Evolutionary conservation across 331 rosid genomes (phyloP).

Genomic region (Malus hybrid): DNA sequence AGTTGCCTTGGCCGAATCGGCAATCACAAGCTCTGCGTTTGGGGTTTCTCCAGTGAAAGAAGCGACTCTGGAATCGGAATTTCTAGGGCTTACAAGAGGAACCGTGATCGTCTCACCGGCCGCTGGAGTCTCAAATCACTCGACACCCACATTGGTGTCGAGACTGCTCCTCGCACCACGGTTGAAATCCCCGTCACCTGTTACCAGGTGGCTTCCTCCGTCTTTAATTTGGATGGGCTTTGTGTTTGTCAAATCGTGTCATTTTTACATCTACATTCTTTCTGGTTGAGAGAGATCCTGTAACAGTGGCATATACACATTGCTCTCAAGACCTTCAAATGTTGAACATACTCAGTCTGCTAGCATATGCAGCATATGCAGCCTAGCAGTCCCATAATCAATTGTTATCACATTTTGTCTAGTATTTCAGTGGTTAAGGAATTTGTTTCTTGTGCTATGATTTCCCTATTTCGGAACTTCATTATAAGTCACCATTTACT

Average conservation of each 20-base stretch:
- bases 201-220: slow-evolving; percentile 54
- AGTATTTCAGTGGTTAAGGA: background rate
- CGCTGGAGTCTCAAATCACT: background rate
- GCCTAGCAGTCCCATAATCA: background rate
- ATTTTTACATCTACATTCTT: background rate
- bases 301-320: background rate
- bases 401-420: background rate
- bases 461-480: background rate
- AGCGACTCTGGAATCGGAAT: slow-evolving; percentile 18
- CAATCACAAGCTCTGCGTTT: slow-evolving; percentile 8
- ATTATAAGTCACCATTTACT: slow-evolving; percentile 13
- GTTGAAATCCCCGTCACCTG: slow-evolving; percentile 81
- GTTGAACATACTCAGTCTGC: background rate
- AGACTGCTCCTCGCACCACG: slow-evolving; percentile 29
- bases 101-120: background rate
- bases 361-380: background rate
- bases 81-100: slow-evolving; percentile 29
- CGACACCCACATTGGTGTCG: slow-evolving; percentile 35
- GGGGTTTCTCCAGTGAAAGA: slow-evolving; percentile 20
- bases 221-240: background rate
- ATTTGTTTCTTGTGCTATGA: background rate
- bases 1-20: slow-evolving; percentile 11
- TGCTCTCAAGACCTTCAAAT: no score
- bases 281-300: background rate
- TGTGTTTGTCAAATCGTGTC: background rate